Evolutionary conservation across 2,329 filamentous ascomycete species (phyloP).

Genomic region (Botryosphaeria dothidea): DNA sequence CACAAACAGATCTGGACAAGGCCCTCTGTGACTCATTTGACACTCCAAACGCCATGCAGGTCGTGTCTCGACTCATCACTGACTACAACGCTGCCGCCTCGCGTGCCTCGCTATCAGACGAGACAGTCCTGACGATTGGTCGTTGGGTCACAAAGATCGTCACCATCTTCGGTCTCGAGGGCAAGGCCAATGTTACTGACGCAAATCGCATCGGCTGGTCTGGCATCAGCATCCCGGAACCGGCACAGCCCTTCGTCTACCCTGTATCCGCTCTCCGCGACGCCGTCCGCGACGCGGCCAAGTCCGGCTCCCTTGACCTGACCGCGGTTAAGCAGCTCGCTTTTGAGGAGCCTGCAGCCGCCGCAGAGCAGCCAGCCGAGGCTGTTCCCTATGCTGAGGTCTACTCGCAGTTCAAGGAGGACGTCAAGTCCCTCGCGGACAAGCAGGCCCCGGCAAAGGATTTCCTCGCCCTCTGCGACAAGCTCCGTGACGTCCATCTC

Average conservation of each 20-base stretch:
- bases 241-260: conserved; percentile 62
- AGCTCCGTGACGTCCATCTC: conserved; percentile 76
- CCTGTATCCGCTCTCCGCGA: conserved; percentile 60
- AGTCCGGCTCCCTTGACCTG: conserved; percentile 42
- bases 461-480: conserved; percentile 75
- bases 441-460: conserved; percentile 63
- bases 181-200: conserved; percentile 48
- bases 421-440: conserved; percentile 57
- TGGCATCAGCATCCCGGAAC: conserved; percentile 62
- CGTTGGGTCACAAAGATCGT: conserved; percentile 82
- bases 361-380: conserved; percentile 32
- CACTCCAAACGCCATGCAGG: conserved; percentile 75
- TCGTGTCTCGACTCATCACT: conserved; percentile 76
- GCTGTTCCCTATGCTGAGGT: conserved; percentile 50
- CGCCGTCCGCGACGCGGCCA: conserved; percentile 57
- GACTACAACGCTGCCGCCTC: conserved; percentile 64
- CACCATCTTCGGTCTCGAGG: conserved; percentile 79
- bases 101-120: conserved; percentile 44
- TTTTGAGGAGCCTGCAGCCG: conserved; percentile 22
- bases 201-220: conserved; percentile 60
- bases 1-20: conserved; percentile 59
- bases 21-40: conserved; percentile 85
- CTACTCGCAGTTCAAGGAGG: conserved; percentile 58
- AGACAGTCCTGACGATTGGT: conserved; percentile 58
- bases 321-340: conserved; percentile 42